A percentile compares a stretch with the other conserved stretches of the same genome.
These are phyloP conservation scores for Aspergillus calidoustus DNA, from an alignment of 2,329 filamentous ascomycete genomes.

Conservation along the genomic window DNA sequence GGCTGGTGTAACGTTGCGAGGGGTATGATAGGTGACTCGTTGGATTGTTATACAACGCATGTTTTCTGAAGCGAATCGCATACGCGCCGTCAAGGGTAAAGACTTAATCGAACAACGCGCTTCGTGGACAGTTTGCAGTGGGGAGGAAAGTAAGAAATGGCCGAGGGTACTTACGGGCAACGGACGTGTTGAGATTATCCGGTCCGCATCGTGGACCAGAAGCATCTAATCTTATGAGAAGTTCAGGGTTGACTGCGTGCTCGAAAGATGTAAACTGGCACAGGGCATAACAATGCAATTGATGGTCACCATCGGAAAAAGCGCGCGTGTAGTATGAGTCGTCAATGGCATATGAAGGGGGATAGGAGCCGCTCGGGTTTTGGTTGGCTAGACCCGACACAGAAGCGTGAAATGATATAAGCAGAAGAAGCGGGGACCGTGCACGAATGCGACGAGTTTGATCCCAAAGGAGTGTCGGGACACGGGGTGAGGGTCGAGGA, in stretches of 20 bases:
- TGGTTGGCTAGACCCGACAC: background rate
- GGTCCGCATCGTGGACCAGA: constrained; percentile 24
- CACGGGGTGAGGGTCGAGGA: background rate
- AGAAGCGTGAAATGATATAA: constrained; percentile 5
- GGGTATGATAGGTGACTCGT: background rate
- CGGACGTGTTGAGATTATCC: constrained; percentile 17
- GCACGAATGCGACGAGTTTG: constrained; percentile 20
- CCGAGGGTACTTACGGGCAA: constrained; percentile 18
- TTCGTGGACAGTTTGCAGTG: background rate
- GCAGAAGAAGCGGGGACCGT: constrained; percentile 16
- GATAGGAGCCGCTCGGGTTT: constrained; percentile 1
- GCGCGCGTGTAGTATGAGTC: constrained; percentile 5
- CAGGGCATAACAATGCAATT: constrained; percentile 22
- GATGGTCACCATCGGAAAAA: constrained; percentile 23
- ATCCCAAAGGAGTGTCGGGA: constrained; percentile 12
- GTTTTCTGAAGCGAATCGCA: background rate
- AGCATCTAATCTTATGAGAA: constrained; percentile 16
- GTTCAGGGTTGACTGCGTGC: constrained; percentile 12
- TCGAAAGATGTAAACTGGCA: constrained; percentile 11
- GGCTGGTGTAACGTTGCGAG: background rate
- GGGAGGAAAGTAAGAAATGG: background rate
- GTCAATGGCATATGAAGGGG: constrained; percentile 7
- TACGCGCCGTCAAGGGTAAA: background rate
- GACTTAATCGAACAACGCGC: background rate
- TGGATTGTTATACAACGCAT: background rate